Evolutionary conservation across 768 basidiomycete species (phyloP).

Genomic region (Mrakia gelida): DNA sequence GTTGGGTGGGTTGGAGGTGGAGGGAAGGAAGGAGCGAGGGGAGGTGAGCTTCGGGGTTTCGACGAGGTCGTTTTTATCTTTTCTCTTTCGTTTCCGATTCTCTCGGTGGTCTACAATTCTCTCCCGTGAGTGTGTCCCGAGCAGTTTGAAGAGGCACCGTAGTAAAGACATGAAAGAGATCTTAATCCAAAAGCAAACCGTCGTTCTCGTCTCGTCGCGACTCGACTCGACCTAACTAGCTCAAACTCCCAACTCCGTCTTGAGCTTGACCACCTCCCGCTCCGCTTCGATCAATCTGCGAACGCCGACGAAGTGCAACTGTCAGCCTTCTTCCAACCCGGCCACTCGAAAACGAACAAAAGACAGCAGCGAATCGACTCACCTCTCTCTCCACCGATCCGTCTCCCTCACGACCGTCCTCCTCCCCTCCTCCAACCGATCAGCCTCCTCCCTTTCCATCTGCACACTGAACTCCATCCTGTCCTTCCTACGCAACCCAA

Average conservation of each 20-base stretch:
- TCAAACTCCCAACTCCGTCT: conserved; percentile 49
- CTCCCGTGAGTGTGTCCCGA: too few relatives aligned
- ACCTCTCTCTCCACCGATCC: conserved; percentile 57
- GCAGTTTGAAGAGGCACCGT: too few relatives aligned
- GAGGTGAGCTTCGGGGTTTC: neutral
- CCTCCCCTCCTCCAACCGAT: conserved; percentile 70
- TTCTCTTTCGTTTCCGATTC: too few relatives aligned
- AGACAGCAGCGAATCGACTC: neutral
- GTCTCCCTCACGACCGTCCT: conserved; percentile 69
- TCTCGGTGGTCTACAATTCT: too few relatives aligned
- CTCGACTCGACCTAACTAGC: neutral
- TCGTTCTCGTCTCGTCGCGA: neutral
- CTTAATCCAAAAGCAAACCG: too few relatives aligned
- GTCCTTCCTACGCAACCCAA: conserved; percentile 53
- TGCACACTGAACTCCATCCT: conserved; percentile 71
- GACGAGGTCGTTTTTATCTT: too few relatives aligned
- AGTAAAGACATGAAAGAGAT: neutral
- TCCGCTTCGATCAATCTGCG: conserved; percentile 72
- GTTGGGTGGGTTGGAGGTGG: neutral
- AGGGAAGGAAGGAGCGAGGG: neutral
- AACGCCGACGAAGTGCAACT: too few relatives aligned
- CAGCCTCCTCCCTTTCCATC: conserved; percentile 85
- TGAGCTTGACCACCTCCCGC: conserved; percentile 67
- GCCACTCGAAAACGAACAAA: too few relatives aligned
- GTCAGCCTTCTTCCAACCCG: too few relatives aligned